Evolutionary conservation across 176 grass and related monocot genomes (phyloP).

Genomic region (Lolium perenne): DNA sequence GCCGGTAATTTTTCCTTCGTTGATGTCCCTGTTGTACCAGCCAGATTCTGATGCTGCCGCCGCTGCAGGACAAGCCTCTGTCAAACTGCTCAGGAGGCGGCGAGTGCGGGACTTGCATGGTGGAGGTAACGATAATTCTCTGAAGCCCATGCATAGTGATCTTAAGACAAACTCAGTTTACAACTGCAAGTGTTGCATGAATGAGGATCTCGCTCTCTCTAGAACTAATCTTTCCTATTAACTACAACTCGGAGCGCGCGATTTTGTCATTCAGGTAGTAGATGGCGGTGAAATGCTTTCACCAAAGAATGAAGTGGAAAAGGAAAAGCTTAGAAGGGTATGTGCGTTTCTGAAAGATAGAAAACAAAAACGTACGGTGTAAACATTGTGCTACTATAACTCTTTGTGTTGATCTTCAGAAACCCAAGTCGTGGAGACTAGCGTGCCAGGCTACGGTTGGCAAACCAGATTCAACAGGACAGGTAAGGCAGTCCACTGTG

Average conservation of each 20-base stretch:
- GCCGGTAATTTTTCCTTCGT: background rate
- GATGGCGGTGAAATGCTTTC: constrained; percentile 83
- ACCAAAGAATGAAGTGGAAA: constrained; percentile 64
- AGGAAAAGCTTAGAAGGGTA: constrained; percentile 87
- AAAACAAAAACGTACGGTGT: too few species aligned
- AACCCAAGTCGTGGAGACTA: constrained; percentile 92
- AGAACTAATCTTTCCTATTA: background rate
- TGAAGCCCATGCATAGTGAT: background rate
- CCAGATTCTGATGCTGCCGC: constrained; percentile 6
- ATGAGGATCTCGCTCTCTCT: background rate
- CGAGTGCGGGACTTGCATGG: constrained; percentile 79
- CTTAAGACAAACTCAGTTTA: background rate
- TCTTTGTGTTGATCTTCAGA: constrained; percentile 45
- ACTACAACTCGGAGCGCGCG: background rate
- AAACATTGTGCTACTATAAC: background rate
- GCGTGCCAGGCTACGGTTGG: constrained; percentile 89
- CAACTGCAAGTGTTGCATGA: background rate
- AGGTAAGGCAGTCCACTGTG: constrained; percentile 42
- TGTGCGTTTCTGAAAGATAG: background rate
- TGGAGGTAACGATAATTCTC: constrained; percentile 65
- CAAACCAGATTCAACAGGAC: constrained; percentile 78
- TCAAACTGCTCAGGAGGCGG: constrained; percentile 77
- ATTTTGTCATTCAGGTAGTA: constrained; percentile 57
- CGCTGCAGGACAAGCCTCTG: constrained; percentile 65
- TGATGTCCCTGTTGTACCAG: background rate